Conservation (phyloP, 2,329 filamentous ascomycete species). For the Aureobasidium sp. region DNA sequence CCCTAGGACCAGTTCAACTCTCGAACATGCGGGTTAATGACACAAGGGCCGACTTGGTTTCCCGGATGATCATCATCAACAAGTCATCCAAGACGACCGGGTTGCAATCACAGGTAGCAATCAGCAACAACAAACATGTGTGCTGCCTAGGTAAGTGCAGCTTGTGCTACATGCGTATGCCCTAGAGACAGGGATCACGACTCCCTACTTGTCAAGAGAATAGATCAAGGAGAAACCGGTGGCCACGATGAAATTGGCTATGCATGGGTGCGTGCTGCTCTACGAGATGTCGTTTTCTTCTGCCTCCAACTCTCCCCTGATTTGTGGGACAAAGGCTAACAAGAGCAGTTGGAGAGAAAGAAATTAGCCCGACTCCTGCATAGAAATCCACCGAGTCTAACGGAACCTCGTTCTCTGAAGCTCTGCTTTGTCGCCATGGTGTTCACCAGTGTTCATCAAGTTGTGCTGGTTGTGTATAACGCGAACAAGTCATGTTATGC, state of each 20-base stretch:
- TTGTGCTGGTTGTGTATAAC: background rate
- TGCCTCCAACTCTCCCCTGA: background rate
- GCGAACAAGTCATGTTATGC: background rate
- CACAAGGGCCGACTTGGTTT: background rate
- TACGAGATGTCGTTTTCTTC: background rate
- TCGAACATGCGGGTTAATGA: background rate
- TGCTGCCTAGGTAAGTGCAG: background rate
- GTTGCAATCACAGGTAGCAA: background rate
- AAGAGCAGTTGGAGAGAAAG: background rate
- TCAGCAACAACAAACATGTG: background rate
- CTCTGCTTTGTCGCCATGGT: too few species aligned
- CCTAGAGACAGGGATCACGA: background rate
- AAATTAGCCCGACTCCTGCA: slow-evolving; percentile 4
- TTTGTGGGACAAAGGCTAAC: background rate
- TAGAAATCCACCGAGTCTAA: background rate
- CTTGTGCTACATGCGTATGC: background rate
- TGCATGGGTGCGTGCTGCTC: background rate
- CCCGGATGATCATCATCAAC: background rate
- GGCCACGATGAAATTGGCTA: background rate
- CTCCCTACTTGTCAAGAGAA: background rate
- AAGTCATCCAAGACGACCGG: background rate
- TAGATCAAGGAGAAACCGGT: background rate
- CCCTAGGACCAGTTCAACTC: background rate
- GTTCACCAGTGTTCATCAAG: background rate
- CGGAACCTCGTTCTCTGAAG: background rate